These are phyloP conservation scores for Diospyros lotus DNA, from an alignment of 148 eudicot species.

Conservation along the genomic window DNA sequence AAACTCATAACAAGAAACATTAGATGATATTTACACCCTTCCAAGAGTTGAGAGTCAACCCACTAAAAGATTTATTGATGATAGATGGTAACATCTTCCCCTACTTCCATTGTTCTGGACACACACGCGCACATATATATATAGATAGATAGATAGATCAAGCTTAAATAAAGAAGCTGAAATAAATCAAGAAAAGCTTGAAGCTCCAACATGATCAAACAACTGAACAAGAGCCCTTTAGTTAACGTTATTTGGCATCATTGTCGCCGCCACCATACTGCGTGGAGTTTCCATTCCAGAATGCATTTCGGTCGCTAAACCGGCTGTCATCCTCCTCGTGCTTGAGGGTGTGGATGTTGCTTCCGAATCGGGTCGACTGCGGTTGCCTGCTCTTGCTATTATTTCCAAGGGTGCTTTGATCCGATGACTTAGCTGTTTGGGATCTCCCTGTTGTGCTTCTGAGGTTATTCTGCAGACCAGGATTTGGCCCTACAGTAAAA, in stretches of 20 bases:
- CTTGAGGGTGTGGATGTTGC: slow-evolving; percentile 59
- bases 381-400: slow-evolving; percentile 21
- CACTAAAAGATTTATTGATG: too few species aligned
- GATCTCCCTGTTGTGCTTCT: slow-evolving; percentile 21
- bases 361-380: slow-evolving; percentile 31
- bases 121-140: too few species aligned
- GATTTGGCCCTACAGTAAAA: slow-evolving; percentile 25
- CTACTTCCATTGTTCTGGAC: too few species aligned
- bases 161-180: too few species aligned
- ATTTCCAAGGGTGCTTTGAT: slow-evolving; percentile 18
- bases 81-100: too few species aligned
- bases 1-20: too few species aligned
- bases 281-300: slow-evolving; percentile 68
- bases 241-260: slow-evolving; percentile 26
- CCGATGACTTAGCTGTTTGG: slow-evolving; percentile 11
- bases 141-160: too few species aligned
- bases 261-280: slow-evolving; percentile 43
- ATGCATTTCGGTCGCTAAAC: slow-evolving; percentile 35
- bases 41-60: too few species aligned
- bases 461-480: slow-evolving; percentile 24
- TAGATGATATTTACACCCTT: too few species aligned
- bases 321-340: slow-evolving; percentile 49
- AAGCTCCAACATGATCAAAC: too few species aligned
- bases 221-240: too few species aligned
- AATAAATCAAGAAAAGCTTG: too few species aligned